A percentile compares a stretch with the other conserved stretches of the same genome.
phyloP scores from a whole-genome alignment of 2,329 filamentous ascomycete species.

The Elsinoe necatrix region DNA sequence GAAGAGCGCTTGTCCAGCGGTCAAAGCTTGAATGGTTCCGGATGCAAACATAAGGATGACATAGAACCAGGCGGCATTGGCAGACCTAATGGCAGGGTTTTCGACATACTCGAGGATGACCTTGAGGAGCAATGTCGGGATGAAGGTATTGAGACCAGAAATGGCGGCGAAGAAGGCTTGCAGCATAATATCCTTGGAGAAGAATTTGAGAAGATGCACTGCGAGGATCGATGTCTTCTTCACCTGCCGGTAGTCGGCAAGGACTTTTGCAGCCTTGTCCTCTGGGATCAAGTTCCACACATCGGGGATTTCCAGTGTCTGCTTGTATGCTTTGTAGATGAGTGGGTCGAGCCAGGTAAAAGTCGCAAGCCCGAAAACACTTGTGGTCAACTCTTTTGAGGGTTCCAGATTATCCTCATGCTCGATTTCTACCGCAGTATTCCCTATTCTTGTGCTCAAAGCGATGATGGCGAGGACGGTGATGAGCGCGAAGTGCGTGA shows the following conservation, averaged over 20 bases:
- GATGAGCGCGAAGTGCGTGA: slow-evolving; percentile 65
- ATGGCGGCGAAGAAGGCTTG: slow-evolving; percentile 76
- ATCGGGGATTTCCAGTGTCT: slow-evolving; percentile 70
- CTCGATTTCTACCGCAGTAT: slow-evolving; percentile 78
- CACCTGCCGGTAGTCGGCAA: slow-evolving; percentile 74
- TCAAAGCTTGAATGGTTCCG: slow-evolving; percentile 70
- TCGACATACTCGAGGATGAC: slow-evolving; percentile 94
- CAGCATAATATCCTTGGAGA: slow-evolving; percentile 63
- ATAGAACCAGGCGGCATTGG: slow-evolving; percentile 90
- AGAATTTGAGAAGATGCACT: slow-evolving; percentile 75
- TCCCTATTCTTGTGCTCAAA: slow-evolving; percentile 78
- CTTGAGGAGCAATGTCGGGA: slow-evolving; percentile 82
- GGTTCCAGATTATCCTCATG: slow-evolving; percentile 84
- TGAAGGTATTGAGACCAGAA: slow-evolving; percentile 76
- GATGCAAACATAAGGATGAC: slow-evolving; percentile 83
- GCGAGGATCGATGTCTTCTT: slow-evolving; percentile 74
- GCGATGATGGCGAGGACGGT: slow-evolving; percentile 68
- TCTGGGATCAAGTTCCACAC: slow-evolving; percentile 87
- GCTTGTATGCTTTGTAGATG: slow-evolving; percentile 79
- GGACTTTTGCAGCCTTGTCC: slow-evolving; percentile 75
- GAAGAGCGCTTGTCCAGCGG: slow-evolving; percentile 81
- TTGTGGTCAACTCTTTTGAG: slow-evolving; percentile 77
- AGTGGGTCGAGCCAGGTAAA: slow-evolving; percentile 89
- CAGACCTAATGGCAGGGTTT: slow-evolving; percentile 61
- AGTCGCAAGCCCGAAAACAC: slow-evolving; percentile 75